Evolutionary conservation across 495 filamentous ascomycete species (phyloP), one percentile per base, ranked within the genome.

Genomic region (Geoglossum glabrum): DNA sequence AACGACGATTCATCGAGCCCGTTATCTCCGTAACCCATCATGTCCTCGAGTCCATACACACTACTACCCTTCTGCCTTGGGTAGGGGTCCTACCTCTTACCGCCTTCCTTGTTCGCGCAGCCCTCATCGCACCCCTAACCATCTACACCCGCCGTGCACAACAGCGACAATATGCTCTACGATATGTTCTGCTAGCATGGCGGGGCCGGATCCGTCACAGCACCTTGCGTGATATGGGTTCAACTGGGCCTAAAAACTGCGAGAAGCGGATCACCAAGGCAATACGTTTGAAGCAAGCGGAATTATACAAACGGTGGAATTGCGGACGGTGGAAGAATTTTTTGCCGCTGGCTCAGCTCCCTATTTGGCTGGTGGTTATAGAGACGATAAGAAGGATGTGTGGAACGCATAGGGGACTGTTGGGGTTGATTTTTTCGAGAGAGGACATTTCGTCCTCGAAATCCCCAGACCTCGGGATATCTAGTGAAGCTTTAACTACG

Each of bases 341-440:
- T 51, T 38, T 47, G 19, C 62, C 61, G 0, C 61, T 74, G 17
- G 13, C 80, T 3, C 77, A 82, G 61, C 50, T 90, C 0, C 86
- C 87, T 0, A 63, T 86, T 23, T 93, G 82, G 76, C 62, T 92
- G 19, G 62, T 73, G 13, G 72, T 81, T 31, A 84, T 85, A 60
- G 84, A 90, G 61, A 74, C 75, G 31, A 49, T 93, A 13, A 69
- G 87, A 26, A 70, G 72, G 28, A 79, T 89, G 73, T 77, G 75
- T 56, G 83, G 81, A 4, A 75, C 70, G 19, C 68, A 71, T 13
- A 66, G 64, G 0, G 80, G 82, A 0, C 59, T 83, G n/a, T 27
- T 82, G 1, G 74, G 76, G 19, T 57, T 67, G n/a, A 17, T 71
- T 33, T 51, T 30, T 54, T 52, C 23, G 23, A 52, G 36, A 25